Conservation (phyloP, 805 yeast genomes). For the Scheffersomyces spartinae region DNA sequence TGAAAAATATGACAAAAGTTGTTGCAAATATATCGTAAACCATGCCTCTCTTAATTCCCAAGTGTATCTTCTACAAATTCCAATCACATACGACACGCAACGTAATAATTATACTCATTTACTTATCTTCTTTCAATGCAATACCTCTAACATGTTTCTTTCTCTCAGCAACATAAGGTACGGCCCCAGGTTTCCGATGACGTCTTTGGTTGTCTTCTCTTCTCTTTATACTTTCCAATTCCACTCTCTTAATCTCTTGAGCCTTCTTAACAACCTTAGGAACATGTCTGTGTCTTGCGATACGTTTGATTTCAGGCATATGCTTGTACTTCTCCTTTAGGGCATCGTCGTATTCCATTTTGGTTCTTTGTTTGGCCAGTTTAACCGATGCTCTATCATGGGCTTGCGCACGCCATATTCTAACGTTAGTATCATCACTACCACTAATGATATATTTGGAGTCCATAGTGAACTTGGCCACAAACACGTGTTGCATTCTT, state of each 20-base stretch:
- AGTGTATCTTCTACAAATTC: background rate
- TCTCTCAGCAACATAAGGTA: constrained; percentile 58
- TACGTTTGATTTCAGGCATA: constrained; percentile 94
- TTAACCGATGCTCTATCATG: constrained; percentile 75
- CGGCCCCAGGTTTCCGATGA: constrained; percentile 55
- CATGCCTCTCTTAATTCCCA: background rate
- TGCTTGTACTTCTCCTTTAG: constrained; percentile 84
- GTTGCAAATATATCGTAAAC: background rate
- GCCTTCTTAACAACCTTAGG: constrained; percentile 86
- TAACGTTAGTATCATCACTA: constrained; percentile 90
- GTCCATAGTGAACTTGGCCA: constrained; percentile 80
- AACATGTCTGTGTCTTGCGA: constrained; percentile 83
- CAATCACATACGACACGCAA: constrained; percentile 1
- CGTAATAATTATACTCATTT: background rate
- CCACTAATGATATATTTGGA: constrained; percentile 80
- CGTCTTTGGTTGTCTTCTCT: constrained; percentile 77
- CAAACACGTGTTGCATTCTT: constrained; percentile 92
- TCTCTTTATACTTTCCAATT: constrained; percentile 60
- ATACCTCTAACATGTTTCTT: constrained; percentile 80
- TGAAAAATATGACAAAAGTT: too few species aligned
- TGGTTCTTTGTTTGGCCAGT: constrained; percentile 67
- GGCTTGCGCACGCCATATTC: constrained; percentile 87
- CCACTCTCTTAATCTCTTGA: constrained; percentile 69
- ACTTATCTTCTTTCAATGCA: constrained; percentile 43
- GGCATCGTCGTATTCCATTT: constrained; percentile 83